A percentile compares a stretch with the other conserved stretches of the same genome.
phyloP scores from a whole-genome alignment of 129 eudicot genomes.

The Tanacetum coccineum region DNA sequence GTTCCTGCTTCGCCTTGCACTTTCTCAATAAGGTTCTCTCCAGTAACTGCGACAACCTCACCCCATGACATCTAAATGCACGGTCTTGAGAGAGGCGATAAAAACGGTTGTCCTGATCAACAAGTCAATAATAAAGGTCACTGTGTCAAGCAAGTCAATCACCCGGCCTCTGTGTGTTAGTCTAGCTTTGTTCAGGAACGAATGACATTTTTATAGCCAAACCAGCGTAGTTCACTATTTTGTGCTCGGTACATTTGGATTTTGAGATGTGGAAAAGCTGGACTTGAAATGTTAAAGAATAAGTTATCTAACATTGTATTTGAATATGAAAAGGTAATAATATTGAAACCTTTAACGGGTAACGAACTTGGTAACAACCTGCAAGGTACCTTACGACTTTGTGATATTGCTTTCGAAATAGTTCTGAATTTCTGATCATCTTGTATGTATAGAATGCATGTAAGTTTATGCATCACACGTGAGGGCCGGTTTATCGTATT shows the following conservation, averaged over 20 bases:
- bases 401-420: too few species aligned
- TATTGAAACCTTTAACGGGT: neutral
- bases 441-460: too few species aligned
- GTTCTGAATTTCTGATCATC: too few species aligned
- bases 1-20: constrained; percentile 70
- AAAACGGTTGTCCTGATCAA: constrained; percentile 10
- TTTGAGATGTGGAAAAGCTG: constrained; percentile 7
- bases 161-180: constrained; percentile 11
- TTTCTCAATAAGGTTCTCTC: constrained; percentile 59
- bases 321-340: neutral
- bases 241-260: neutral
- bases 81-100: constrained; percentile 31
- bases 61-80: constrained; percentile 44
- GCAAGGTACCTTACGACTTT: too few species aligned
- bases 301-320: neutral
- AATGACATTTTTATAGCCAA: neutral
- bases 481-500: too few species aligned
- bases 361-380: neutral
- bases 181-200: constrained; percentile 11
- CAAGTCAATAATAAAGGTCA: constrained; percentile 9
- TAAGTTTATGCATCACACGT: too few species aligned
- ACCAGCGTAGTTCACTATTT: constrained; percentile 9
- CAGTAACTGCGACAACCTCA: constrained; percentile 47
- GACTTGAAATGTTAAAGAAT: constrained; percentile 12
- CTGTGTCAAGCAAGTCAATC: constrained; percentile 9